These are phyloP conservation scores for Lactarius pseudohatsudake DNA, from an alignment of 768 basidiomycete species.

Conservation along the genomic window DNA sequence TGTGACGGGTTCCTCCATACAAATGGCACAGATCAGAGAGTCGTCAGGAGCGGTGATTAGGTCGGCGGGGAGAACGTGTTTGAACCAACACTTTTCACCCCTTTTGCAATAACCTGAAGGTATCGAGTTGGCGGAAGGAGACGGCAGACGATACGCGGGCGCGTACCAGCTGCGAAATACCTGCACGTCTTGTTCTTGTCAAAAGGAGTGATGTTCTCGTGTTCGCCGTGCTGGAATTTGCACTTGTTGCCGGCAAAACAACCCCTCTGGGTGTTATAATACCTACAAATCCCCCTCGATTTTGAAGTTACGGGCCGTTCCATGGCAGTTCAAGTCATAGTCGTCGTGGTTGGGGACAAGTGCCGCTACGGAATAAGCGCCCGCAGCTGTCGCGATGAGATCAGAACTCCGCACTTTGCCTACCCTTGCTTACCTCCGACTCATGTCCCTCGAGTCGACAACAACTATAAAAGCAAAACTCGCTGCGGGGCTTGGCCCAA, in stretches of 20 bases:
- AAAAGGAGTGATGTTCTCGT: constrained; percentile 57
- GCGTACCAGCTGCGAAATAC: constrained; percentile 59
- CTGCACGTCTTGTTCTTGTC: constrained; percentile 71
- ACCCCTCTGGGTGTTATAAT: constrained; percentile 61
- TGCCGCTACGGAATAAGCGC: constrained; percentile 10
- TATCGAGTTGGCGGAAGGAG: neutral
- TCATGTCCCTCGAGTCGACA: constrained; percentile 79
- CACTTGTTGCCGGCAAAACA: constrained; percentile 68
- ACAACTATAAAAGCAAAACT: constrained; percentile 71
- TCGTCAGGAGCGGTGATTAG: constrained; percentile 31
- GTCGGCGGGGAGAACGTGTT: constrained; percentile 44
- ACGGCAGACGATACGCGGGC: neutral
- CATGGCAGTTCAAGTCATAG: constrained; percentile 27
- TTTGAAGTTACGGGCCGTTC: constrained; percentile 65
- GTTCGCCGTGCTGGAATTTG: constrained; percentile 72
- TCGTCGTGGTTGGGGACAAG: constrained; percentile 13
- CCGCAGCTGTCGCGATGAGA: constrained; percentile 1
- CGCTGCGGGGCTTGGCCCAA: constrained; percentile 56
- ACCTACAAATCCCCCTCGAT: constrained; percentile 68
- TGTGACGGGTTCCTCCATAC: constrained; percentile 66
- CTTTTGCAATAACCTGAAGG: constrained; percentile 64
- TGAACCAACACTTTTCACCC: constrained; percentile 76
- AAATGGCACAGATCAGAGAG: constrained; percentile 65
- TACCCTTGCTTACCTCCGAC: neutral
- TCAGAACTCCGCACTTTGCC: constrained; percentile 11